Evolutionary conservation across 345 rosid genomes (phyloP), one percentile per base, ranked within the genome.

Genomic region (Stellera chamaejasme): DNA sequence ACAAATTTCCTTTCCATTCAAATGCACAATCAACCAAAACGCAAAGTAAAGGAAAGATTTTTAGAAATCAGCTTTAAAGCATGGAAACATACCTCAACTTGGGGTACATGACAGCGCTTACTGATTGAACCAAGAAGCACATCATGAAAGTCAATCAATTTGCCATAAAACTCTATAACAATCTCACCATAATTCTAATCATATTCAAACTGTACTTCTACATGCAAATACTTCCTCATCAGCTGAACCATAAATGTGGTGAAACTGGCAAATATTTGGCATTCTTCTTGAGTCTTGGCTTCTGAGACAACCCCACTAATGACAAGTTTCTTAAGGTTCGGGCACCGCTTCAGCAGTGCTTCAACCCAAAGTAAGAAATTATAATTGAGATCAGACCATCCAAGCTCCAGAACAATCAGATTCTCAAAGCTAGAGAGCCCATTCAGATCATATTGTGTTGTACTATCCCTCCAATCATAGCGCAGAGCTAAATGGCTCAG

Each of bases 161-260:
- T 60, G 55, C 12, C 49, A 50, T 59, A 32, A 71, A 63, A 53
- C 39, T 39, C 32, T 58, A 13, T 47, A 62, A 58, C 58, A 41
- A 45, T 62, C 43, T 16, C 52, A 9, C 61, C 49, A 53, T 26
- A 65, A 59, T 11, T 55, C 78, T 71, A 80, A 49, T 80, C 78
- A 19, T 75, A 88, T 54, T 82, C 80, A 62, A 85, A 88, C 60
- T 72, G 85, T 69, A 91, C 88, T 64, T 85, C 96, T 1, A 85
- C 77, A 54, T 82, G 77, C 60, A 72, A 66, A 66, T 83, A 91
- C 65, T 77, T 80, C 67, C 92, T 82, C 92, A 83, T 85, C 50
- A 92, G 87, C 52, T 72, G 84, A 69, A 82, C 81, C 50, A 86
- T 81, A 13, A 77, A 79, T 27, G 87, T 72, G 25, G 89, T 84